phyloP scores from a whole-genome alignment of 164 flowering plant genomes.

The Litsea cubeba region DNA sequence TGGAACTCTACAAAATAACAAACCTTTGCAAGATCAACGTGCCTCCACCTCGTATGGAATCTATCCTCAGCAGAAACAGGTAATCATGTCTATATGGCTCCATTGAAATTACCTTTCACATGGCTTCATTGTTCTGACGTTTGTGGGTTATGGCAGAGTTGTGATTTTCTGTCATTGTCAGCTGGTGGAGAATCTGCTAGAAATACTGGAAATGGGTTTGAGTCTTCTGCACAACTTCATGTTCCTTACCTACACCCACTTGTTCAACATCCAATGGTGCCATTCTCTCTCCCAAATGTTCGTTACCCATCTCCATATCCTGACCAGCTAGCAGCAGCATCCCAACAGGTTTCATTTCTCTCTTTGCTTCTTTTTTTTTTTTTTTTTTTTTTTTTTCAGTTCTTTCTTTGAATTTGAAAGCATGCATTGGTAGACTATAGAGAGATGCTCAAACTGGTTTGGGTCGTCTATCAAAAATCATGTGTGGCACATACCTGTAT shows the following conservation, averaged over 20 bases:
- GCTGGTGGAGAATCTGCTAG: conserved; percentile 22
- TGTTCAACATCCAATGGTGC: conserved; percentile 28
- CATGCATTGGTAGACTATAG: not conserved
- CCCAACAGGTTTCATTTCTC: conserved; percentile 41
- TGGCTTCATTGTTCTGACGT: conserved; percentile 11
- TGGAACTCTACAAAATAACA: conserved; percentile 21
- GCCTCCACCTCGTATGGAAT: conserved; percentile 13
- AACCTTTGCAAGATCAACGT: conserved; percentile 22
- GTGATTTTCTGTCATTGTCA: conserved; percentile 48
- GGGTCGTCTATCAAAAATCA: not conserved
- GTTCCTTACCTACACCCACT: conserved; percentile 36
- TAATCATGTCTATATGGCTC: conserved; percentile 12
- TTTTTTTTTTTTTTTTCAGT: not conserved
- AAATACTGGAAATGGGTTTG: conserved; percentile 18
- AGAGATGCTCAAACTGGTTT: not conserved
- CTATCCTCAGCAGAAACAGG: conserved; percentile 38
- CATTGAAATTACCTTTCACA: not conserved
- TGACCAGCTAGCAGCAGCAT: conserved; percentile 28
- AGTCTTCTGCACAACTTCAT: conserved; percentile 20
- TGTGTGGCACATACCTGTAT: not conserved
- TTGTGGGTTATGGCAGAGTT: conserved; percentile 31
- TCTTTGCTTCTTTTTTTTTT: not conserved
- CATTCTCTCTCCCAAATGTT: conserved; percentile 28
- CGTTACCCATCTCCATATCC: conserved; percentile 26
- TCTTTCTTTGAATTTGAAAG: not conserved